These are phyloP conservation scores for Saksenaea oblongispora DNA, from an alignment of 371 early-diverging fungal species.

Conservation along the genomic window DNA sequence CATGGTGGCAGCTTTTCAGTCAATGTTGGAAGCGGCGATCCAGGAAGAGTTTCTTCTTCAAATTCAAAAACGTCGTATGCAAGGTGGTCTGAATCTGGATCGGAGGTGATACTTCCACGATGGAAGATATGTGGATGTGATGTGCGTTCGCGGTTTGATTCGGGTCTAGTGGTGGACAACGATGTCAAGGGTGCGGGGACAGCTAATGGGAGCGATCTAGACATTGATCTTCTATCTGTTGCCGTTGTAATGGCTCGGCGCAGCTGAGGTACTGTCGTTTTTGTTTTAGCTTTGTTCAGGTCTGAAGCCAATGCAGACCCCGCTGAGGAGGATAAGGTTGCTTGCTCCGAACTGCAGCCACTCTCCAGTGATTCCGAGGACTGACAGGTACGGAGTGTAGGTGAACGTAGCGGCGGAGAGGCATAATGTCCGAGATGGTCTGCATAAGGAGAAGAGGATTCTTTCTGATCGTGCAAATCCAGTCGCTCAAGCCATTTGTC, in stretches of 20 bases:
- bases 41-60: background rate
- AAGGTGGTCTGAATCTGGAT: background rate
- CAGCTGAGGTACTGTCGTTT: background rate
- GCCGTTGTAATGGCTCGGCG: slow-evolving; percentile 6
- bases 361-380: background rate
- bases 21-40: background rate
- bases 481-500: slow-evolving; percentile 36
- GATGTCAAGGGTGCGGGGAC: background rate
- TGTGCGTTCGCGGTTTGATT: background rate
- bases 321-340: background rate
- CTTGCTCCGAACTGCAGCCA: background rate
- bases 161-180: background rate
- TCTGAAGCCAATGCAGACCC: background rate
- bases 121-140: background rate
- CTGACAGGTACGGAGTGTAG: background rate
- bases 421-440: background rate
- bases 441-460: background rate
- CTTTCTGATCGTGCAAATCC: slow-evolving; percentile 20
- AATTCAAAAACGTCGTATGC: background rate
- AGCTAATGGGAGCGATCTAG: background rate
- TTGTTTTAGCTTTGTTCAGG: background rate
- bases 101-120: background rate
- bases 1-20: slow-evolving; percentile 4
- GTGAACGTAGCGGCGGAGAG: background rate
- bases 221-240: background rate